Percentiles rank a stretch among this genome's conserved stretches.
Evolutionary conservation across 1,284 basidiomycete genomes (phyloP).

Genomic region (Volvariella surrecta): DNA sequence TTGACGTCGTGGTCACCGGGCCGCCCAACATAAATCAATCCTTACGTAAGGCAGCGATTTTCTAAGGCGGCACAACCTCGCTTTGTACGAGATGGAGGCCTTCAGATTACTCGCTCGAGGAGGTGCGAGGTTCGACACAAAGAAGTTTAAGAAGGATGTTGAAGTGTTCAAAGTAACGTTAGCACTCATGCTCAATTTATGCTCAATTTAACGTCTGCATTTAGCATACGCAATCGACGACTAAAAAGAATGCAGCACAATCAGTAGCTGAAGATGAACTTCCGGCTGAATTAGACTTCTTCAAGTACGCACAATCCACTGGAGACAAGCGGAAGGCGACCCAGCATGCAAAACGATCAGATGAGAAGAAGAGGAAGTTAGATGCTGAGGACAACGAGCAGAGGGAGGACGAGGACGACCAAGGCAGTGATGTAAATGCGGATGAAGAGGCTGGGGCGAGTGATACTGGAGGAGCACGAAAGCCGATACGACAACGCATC

Average conservation of each 20-base stretch:
- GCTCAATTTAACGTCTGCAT: background rate
- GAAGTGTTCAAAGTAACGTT: conserved; percentile 58
- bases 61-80: too few species aligned
- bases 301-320: conserved; percentile 68
- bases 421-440: conserved; percentile 17
- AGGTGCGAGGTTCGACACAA: conserved; percentile 73
- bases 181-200: background rate
- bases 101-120: conserved; percentile 76
- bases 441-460: conserved; percentile 8
- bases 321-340: conserved; percentile 37
- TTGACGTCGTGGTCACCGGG: too few species aligned
- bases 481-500: conserved; percentile 45
- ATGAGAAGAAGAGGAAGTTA: conserved; percentile 30
- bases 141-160: conserved; percentile 65
- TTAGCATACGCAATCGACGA: conserved; percentile 22
- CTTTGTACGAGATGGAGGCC: conserved; percentile 45
- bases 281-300: conserved; percentile 81
- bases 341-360: conserved; percentile 14
- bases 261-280: conserved; percentile 34
- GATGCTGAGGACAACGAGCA: conserved; percentile 21
- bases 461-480: background rate
- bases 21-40: too few species aligned
- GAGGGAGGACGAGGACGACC: conserved; percentile 16
- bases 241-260: conserved; percentile 9
- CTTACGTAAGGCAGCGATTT: too few species aligned